Base-by-base conservation (phyloP, 352 stramenopile species). In the Globisporangium canariense region DNA sequence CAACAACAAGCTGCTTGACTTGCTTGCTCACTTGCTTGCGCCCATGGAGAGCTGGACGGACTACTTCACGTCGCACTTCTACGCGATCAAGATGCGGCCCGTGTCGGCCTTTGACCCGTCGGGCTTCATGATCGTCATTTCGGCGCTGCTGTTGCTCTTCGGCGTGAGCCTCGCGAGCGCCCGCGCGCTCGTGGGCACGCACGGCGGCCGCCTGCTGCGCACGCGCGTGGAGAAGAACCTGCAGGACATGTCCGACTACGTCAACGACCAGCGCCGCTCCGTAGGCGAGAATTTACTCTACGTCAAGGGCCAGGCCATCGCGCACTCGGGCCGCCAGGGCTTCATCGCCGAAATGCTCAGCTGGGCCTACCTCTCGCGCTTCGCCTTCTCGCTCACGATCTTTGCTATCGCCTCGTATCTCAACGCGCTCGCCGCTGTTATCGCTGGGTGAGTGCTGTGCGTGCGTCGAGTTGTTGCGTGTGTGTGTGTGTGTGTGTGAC, bases 261-360 rank as follows among this genome's bases (percentile, higher is more conserved):
- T 93, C 5, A 78, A 76, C 22, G 78, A 72, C 62, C 52, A 58
- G 32, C 52, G 52, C 52, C 38, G 38, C 16, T 71, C 79, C 14
- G 75, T 93, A 36, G 84, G 81, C 30, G 84, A 85, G 65, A 87
- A 91, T 64, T 68, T 93, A 64, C 76, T 83, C 71, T 86, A 88
- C 64, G 75, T 91, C 52, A 58, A 58, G 43, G 88, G 89, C 60
- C 75, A 58, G n/a, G 52, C 52, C 32, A 58, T 58, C 18, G 52
- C 67, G 41, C 76, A 75, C 52, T 85, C 83, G 52, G 74, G 70
- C 0, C 85, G 82, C 28, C 83, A 93, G 70, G 87, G 87, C 36
- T 96, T 96, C 67, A 89, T 94, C 64, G 77, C 78, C 58, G 85
- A 96, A 76, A 96, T 96, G 87, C 76, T 94, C 59, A 94, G 85